phyloP scores from a whole-genome alignment of 176 grass and related monocot genomes.

The Bromus sterilis region DNA sequence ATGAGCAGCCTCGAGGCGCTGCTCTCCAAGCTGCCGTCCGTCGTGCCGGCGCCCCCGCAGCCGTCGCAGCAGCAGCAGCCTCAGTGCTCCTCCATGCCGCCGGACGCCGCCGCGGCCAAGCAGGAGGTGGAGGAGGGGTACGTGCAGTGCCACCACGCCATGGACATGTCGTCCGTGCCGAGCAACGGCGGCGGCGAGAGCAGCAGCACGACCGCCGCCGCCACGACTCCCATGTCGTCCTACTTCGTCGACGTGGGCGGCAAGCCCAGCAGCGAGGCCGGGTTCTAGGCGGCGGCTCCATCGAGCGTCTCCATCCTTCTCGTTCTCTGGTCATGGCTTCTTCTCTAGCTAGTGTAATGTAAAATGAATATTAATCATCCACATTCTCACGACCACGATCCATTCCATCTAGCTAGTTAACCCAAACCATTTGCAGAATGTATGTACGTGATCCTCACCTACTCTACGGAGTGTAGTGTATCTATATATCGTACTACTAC shows the following conservation, averaged over 20 bases:
- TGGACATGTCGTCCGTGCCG: not conserved
- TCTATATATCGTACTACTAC: no score
- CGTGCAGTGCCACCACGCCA: slow-evolving; percentile 39
- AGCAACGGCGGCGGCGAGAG: slow-evolving; percentile 32
- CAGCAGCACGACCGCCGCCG: slow-evolving; percentile 8
- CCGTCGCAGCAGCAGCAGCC: not conserved
- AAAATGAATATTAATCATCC: not conserved
- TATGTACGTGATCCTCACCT: not conserved
- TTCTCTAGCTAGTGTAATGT: not conserved
- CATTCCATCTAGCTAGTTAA: not conserved
- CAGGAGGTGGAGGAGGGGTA: slow-evolving; percentile 42
- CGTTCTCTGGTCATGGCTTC: no score
- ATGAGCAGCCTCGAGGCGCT: slow-evolving; percentile 99
- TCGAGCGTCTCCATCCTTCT: not conserved
- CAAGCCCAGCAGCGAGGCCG: slow-evolving; percentile 40
- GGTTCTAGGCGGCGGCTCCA: slow-evolving; percentile 33
- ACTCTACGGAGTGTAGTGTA: no score
- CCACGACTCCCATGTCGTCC: slow-evolving; percentile 29
- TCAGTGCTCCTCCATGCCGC: not conserved
- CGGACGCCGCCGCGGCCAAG: not conserved
- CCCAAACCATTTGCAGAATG: not conserved
- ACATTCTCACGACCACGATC: not conserved
- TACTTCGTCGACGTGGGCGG: slow-evolving; percentile 53
- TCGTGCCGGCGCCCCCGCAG: slow-evolving; percentile 22
- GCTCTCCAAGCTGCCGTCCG: slow-evolving; percentile 90